Percentiles rank a stretch among this genome's conserved stretches.
Evolutionary conservation across 2,329 filamentous ascomycete genomes (phyloP).

Genomic region (Whalleya microplaca): DNA sequence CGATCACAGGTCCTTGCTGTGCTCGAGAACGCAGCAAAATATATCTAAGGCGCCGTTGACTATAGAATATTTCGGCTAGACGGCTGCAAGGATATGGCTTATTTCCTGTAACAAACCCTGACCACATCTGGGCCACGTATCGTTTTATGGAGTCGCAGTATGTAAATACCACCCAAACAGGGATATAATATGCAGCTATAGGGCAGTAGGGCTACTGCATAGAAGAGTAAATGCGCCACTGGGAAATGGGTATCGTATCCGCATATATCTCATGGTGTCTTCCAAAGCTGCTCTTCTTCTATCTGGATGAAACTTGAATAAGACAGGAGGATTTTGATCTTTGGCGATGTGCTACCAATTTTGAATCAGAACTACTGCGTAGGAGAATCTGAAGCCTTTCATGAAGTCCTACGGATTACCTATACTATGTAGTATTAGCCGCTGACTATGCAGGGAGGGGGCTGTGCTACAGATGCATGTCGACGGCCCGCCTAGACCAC

Average conservation of each 20-base stretch:
- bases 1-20: constrained; percentile 5
- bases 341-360: background rate
- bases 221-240: background rate
- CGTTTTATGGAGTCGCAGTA: background rate
- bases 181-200: background rate
- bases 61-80: background rate
- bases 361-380: background rate
- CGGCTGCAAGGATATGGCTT: background rate
- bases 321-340: background rate
- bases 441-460: background rate
- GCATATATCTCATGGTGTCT: background rate
- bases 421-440: background rate
- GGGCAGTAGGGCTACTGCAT: no score
- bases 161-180: background rate
- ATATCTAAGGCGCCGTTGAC: constrained; percentile 2
- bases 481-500: background rate
- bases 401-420: no score
- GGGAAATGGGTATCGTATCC: no score
- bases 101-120: background rate
- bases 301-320: background rate
- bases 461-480: background rate
- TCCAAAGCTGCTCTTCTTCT: background rate
- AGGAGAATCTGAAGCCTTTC: no score
- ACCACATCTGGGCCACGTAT: background rate
- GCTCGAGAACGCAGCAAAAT: constrained; percentile 10